phyloP scores from a whole-genome alignment of 306 rosid species.

The Vigna mungo region DNA sequence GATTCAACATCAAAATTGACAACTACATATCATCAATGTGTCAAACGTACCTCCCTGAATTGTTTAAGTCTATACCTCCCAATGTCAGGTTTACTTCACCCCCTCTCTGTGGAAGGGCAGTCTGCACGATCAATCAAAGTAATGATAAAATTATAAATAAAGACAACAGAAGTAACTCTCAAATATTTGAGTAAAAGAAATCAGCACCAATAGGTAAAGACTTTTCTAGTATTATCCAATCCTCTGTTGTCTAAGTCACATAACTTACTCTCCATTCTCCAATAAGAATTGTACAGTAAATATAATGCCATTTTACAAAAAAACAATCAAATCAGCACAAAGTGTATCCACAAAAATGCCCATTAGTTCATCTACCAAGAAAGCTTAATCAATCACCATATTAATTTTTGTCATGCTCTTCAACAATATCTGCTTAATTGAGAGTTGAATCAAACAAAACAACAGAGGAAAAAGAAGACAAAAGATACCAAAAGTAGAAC shows the following conservation, averaged over 20 bases:
- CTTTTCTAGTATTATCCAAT: neutral
- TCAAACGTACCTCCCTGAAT: constrained; percentile 88
- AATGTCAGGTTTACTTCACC: constrained; percentile 97
- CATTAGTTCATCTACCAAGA: neutral
- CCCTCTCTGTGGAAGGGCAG: constrained; percentile 92
- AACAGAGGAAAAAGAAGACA: constrained; percentile 8
- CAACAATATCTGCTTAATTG: constrained; percentile 1
- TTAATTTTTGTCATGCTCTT: neutral
- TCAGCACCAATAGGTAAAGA: constrained; percentile 6
- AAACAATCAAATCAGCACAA: constrained; percentile 3
- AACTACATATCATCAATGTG: constrained; percentile 1
- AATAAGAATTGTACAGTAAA: constrained; percentile 14
- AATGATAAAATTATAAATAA: constrained; percentile 24
- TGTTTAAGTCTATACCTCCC: constrained; percentile 99
- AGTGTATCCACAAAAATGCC: constrained; percentile 31
- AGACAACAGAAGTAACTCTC: constrained; percentile 23
- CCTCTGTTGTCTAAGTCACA: constrained; percentile 25
- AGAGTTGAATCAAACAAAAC: constrained; percentile 19
- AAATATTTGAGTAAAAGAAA: constrained; percentile 28
- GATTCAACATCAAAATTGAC: constrained; percentile 30
- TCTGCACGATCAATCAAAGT: constrained; percentile 58
- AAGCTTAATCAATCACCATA: constrained; percentile 12
- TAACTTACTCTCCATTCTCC: constrained; percentile 6
- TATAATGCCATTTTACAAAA: constrained; percentile 28
- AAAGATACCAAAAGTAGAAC: constrained; percentile 9